Base-by-base conservation (phyloP, 257 asterid species). In the Marsdenia floribunda region DNA sequence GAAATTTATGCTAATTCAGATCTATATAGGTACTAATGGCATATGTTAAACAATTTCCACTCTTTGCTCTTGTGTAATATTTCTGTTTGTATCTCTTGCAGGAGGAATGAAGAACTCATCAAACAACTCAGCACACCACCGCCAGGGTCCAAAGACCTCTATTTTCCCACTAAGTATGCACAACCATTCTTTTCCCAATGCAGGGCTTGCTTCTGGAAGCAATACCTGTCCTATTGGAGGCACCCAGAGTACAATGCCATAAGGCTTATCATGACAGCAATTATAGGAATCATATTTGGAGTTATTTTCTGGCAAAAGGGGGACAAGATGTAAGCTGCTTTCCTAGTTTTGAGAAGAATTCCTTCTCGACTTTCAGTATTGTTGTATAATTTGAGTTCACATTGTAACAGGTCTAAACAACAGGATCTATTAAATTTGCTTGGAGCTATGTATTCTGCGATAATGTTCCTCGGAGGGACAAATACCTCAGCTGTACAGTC, bases 181-280 rank as follows among this genome's bases (percentile, higher is more conserved):
- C 97, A 90, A 78, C 66, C 96, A 3, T 86, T 91, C 74, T 1
- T 74, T 11, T 33, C 82, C 66, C 97, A 91, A 49, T 91, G 96
- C 81, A 85, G 75, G 76, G 96, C 97, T 81, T 89, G 97, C 87
- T 88, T 91, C 75, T 91, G 97, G 97, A 91, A 91, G 63, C 91
- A 88, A 35, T 68, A 82, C 73, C 81, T 87, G 70, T 91, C 97
- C 44, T 91, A 91, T 52, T 91, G 97, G 97, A 85, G 96, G 78
- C 55, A 91, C 76, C 93, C 97, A 64, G 85, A 78, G 76, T 91
- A 89, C 74, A 91, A 91, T 71, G 79, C 88, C 71, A 75, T 87
- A 74, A 83, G 97, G 78, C 86, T 91, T 84, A 81, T 83, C 65
- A 78, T 91, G 92, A 91, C 97, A 42, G 64, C 87, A 16, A 18